These are phyloP conservation scores for Echinosophora koreensis DNA, from an alignment of 306 rosid genomes.

Conservation along the genomic window DNA sequence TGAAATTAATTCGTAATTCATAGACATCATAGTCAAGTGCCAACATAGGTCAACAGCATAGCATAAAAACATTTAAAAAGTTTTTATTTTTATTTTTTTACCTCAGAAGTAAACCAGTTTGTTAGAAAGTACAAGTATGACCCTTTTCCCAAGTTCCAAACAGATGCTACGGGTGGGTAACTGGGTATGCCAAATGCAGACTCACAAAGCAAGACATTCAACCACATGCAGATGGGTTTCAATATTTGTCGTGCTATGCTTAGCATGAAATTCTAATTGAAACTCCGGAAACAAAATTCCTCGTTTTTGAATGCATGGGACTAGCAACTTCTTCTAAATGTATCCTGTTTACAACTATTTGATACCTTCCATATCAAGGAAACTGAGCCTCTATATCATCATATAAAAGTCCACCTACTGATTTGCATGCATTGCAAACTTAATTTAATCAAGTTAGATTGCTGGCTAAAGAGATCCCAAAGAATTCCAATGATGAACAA, in stretches of 20 bases:
- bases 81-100: neutral
- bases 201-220: neutral
- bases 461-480: neutral
- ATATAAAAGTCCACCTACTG: neutral
- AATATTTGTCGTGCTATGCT: neutral
- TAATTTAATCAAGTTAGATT: slow-evolving; percentile 9
- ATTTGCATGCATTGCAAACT: neutral
- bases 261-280: slow-evolving; percentile 13
- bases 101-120: neutral
- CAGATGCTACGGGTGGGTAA: neutral
- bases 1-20: slow-evolving; percentile 8
- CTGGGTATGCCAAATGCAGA: neutral
- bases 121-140: neutral
- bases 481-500: neutral
- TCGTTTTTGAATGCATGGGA: neutral
- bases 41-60: slow-evolving; percentile 7
- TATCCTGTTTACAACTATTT: neutral
- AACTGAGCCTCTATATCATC: slow-evolving; percentile 2
- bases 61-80: neutral
- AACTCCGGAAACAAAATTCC: neutral
- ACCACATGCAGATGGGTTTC: neutral
- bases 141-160: neutral
- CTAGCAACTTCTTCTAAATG: slow-evolving; percentile 5
- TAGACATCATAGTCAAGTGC: neutral
- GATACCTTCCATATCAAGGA: neutral